Evolutionary conservation across 176 grass and related monocot genomes (phyloP).

Genomic region (Lolium rigidum): DNA sequence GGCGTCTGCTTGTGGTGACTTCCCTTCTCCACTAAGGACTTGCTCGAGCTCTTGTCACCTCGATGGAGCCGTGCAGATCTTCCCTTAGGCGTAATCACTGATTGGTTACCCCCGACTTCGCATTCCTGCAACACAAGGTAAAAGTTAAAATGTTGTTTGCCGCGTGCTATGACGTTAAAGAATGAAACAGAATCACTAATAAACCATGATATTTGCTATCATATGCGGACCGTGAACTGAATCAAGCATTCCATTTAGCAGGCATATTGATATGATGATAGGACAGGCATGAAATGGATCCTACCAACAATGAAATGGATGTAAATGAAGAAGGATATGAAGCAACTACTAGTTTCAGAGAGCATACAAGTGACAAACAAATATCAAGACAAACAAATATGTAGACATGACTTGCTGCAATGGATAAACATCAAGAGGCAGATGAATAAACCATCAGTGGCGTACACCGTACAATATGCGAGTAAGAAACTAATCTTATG

Average conservation of each 20-base stretch:
- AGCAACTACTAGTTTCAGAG: neutral
- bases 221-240: neutral
- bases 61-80: slow-evolving; percentile 37
- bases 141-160: slow-evolving; percentile 25
- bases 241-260: slow-evolving; percentile 5
- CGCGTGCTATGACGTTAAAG: too few species aligned
- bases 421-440: too few species aligned
- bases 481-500: neutral
- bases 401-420: slow-evolving; percentile 4
- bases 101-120: slow-evolving; percentile 5
- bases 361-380: neutral
- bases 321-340: slow-evolving; percentile 21
- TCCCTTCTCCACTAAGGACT: slow-evolving; percentile 3
- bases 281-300: neutral
- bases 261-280: neutral
- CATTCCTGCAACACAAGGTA: slow-evolving; percentile 37
- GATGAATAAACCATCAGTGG: too few species aligned
- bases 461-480: neutral
- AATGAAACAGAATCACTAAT: neutral
- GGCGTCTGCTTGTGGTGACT: neutral
- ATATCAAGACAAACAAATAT: too few species aligned
- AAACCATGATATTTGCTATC: neutral
- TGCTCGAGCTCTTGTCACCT: slow-evolving; percentile 8
- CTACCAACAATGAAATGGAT: neutral
- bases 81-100: neutral